phyloP scores from a whole-genome alignment of 495 filamentous ascomycete genomes.

The Tetracladium setigerum region DNA sequence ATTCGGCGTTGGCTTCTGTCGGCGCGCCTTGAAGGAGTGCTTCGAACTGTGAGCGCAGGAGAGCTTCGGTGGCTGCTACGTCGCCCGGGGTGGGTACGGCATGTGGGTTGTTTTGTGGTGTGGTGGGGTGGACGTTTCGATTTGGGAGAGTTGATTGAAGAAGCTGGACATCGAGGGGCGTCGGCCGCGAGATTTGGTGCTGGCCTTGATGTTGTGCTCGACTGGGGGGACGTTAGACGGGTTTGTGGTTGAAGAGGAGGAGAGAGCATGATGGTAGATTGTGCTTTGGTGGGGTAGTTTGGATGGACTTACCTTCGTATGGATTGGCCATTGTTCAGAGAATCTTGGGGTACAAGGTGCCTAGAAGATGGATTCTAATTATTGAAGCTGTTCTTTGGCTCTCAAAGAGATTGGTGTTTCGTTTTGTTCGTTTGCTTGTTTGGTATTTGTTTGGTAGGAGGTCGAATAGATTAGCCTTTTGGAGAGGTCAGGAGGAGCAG shows the following conservation, averaged over 20 bases:
- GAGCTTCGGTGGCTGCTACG: slow-evolving; percentile 51
- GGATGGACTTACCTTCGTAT: slow-evolving; percentile 10
- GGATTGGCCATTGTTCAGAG: slow-evolving; percentile 15
- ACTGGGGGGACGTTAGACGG: slow-evolving; percentile 39
- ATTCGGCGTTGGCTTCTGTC: slow-evolving; percentile 26
- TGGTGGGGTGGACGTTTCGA: slow-evolving; percentile 39
- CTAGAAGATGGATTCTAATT: no score
- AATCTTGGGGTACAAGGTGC: no score
- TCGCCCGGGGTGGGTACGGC: slow-evolving; percentile 67
- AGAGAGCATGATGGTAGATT: background rate
- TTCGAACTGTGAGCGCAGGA: slow-evolving; percentile 41
- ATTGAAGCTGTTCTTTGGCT: no score
- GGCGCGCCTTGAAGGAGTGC: slow-evolving; percentile 7
- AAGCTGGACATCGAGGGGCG: slow-evolving; percentile 86
- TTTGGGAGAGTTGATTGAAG: slow-evolving; percentile 65
- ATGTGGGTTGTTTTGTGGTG: slow-evolving; percentile 47
- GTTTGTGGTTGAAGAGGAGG: background rate
- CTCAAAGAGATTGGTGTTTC: no score
- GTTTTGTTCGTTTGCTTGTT: no score
- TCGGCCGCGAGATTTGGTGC: slow-evolving; percentile 35
- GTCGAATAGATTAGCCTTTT: no score
- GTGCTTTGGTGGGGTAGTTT: background rate
- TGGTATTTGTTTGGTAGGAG: no score
- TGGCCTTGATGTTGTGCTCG: slow-evolving; percentile 67
- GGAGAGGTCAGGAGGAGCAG: no score